Percentiles rank a stretch among this genome's conserved stretches.
Evolutionary conservation across 495 filamentous ascomycete genomes (phyloP).

Genomic region (Penicillium paxilli): DNA sequence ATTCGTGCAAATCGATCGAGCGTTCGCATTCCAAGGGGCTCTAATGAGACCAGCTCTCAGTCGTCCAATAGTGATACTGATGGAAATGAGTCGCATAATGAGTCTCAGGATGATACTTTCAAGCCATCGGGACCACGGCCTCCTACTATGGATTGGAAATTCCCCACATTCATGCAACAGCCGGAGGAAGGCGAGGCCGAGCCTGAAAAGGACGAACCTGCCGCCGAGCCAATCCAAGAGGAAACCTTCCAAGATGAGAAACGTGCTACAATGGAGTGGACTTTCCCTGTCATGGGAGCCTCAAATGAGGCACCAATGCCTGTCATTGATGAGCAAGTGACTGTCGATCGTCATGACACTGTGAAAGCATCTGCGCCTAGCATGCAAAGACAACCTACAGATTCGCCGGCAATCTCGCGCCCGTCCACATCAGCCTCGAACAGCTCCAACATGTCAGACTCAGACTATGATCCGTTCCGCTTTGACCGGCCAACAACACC

Average conservation of each 20-base stretch:
- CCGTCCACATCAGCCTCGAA: conserved; percentile 44
- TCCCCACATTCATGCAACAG: conserved; percentile 35
- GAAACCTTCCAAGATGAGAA: conserved; percentile 29
- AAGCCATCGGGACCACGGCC: conserved; percentile 41
- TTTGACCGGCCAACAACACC: conserved; percentile 41
- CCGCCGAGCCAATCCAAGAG: conserved; percentile 17
- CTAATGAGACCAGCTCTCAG: conserved; percentile 35
- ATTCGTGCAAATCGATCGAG: conserved; percentile 51
- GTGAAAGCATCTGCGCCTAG: conserved; percentile 32
- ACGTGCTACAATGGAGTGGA: conserved; percentile 46
- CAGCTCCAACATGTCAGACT: conserved; percentile 35
- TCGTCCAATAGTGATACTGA: conserved; percentile 31
- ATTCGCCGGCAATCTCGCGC: conserved; percentile 30
- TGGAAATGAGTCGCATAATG: conserved; percentile 20
- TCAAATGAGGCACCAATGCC: not conserved
- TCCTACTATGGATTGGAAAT: conserved; percentile 53
- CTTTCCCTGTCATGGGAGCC: conserved; percentile 43
- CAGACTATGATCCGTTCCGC: conserved; percentile 48
- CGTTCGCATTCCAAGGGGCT: conserved; percentile 35
- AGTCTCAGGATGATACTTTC: conserved; percentile 29
- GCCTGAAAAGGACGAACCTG: conserved; percentile 10
- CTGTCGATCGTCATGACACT: conserved; percentile 34
- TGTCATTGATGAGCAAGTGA: conserved; percentile 9
- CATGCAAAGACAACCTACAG: conserved; percentile 16
- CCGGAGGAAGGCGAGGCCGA: conserved; percentile 21